phyloP scores from a whole-genome alignment of 495 filamentous ascomycete species.

The Barbatosphaeria neglecta region DNA sequence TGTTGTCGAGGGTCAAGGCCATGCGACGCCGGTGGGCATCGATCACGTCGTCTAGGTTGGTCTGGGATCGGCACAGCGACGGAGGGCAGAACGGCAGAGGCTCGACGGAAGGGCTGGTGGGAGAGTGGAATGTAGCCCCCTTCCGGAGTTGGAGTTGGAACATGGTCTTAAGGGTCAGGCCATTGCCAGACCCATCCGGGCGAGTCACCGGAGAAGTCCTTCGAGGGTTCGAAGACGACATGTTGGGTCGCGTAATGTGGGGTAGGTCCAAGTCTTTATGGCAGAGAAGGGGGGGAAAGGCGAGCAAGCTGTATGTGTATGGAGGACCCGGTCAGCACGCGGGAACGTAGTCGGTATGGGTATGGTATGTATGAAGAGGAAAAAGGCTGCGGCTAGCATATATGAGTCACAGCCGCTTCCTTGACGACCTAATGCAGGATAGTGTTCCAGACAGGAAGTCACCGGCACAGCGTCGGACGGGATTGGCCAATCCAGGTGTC shows the following conservation, averaged over 20 bases:
- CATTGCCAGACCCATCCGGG: slow-evolving; percentile 22
- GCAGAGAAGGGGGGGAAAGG: slow-evolving; percentile 6
- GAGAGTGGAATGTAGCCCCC: slow-evolving; percentile 52
- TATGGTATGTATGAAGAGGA: slow-evolving; percentile 7
- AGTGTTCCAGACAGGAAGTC: neutral
- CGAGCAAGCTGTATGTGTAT: neutral
- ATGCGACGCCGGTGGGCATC: slow-evolving; percentile 42
- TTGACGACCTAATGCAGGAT: neutral
- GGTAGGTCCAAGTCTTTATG: slow-evolving; percentile 18
- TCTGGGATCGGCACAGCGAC: slow-evolving; percentile 47
- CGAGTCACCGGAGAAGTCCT: slow-evolving; percentile 38
- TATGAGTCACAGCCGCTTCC: neutral
- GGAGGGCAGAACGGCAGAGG: slow-evolving; percentile 33
- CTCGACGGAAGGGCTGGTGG: slow-evolving; percentile 31
- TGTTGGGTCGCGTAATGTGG: slow-evolving; percentile 24
- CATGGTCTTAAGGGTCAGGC: slow-evolving; percentile 37
- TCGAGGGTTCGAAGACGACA: slow-evolving; percentile 38
- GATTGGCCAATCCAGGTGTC: neutral
- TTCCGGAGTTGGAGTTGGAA: slow-evolving; percentile 50
- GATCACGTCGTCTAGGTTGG: slow-evolving; percentile 50
- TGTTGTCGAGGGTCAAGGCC: slow-evolving; percentile 35
- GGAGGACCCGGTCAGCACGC: slow-evolving; percentile 1
- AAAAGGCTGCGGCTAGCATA: slow-evolving; percentile 3
- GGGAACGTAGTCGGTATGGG: too few species aligned
- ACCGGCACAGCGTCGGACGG: neutral